phyloP scores from a whole-genome alignment of 345 rosid species.

The Aurinia saxatilis region DNA sequence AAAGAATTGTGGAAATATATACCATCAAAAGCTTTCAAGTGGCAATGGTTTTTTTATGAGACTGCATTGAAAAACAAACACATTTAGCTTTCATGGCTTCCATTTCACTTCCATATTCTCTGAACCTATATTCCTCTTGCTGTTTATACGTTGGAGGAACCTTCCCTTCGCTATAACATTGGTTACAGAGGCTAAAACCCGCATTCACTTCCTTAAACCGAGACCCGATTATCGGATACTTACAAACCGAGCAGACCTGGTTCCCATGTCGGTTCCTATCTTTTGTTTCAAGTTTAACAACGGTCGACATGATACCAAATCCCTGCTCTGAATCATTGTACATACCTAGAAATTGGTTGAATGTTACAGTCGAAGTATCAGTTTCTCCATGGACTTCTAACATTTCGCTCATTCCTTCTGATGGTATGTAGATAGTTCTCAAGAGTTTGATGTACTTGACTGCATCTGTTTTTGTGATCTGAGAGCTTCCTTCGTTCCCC shows the following conservation, averaged over 20 bases:
- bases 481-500: conserved; percentile 70
- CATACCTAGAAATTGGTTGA: conserved; percentile 69
- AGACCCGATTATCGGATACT: conserved; percentile 79
- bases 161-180: conserved; percentile 94
- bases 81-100: conserved; percentile 91
- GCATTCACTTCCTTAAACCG: conserved; percentile 89
- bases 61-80: conserved; percentile 56
- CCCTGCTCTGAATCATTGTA: conserved; percentile 92
- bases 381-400: conserved; percentile 61
- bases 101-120: conserved; percentile 63
- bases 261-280: conserved; percentile 82
- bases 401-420: conserved; percentile 56
- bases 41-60: conserved; percentile 41
- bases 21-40: conserved; percentile 9
- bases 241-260: conserved; percentile 78
- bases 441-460: conserved; percentile 52
- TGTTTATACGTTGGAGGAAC: conserved; percentile 62
- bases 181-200: conserved; percentile 79
- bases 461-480: conserved; percentile 59
- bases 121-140: conserved; percentile 68
- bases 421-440: conserved; percentile 72
- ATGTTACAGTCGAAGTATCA: conserved; percentile 56
- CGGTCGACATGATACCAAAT: conserved; percentile 75
- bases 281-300: conserved; percentile 70
- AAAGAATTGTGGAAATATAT: not conserved